Conservation (phyloP, 805 yeast genomes). For the Yarrowia alimentaria region DNA sequence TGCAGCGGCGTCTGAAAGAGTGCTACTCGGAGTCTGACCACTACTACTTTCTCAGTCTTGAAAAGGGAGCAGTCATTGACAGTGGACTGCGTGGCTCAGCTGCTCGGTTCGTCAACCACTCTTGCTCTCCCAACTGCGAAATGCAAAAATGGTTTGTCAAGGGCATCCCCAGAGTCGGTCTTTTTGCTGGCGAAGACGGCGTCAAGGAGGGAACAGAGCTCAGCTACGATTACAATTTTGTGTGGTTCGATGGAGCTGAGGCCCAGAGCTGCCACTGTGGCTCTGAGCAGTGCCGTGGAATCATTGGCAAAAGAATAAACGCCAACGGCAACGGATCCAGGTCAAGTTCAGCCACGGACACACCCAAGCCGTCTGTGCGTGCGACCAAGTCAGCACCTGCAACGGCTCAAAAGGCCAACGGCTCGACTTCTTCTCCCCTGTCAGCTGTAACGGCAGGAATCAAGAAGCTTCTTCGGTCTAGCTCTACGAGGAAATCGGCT, state of each 20-base stretch:
- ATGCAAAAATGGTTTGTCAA: slow-evolving; percentile 52
- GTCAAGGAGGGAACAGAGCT: slow-evolving; percentile 47
- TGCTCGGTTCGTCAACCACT: slow-evolving; percentile 53
- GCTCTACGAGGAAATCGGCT: too few relatives aligned
- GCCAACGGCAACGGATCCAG: background rate
- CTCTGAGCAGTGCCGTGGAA: slow-evolving; percentile 44
- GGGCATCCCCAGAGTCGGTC: slow-evolving; percentile 47
- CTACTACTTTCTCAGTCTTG: slow-evolving; percentile 47
- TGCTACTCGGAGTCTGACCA: slow-evolving; percentile 40
- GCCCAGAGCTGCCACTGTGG: slow-evolving; percentile 50
- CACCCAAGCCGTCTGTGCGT: too few relatives aligned
- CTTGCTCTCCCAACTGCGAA: slow-evolving; percentile 49
- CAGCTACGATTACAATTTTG: slow-evolving; percentile 51
- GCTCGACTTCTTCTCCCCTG: too few relatives aligned
- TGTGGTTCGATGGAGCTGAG: slow-evolving; percentile 46
- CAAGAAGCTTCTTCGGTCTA: too few relatives aligned
- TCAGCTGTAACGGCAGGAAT: too few relatives aligned
- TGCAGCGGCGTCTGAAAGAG: slow-evolving; percentile 42
- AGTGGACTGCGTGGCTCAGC: slow-evolving; percentile 48
- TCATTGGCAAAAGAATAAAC: slow-evolving; percentile 32
- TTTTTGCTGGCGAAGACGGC: slow-evolving; percentile 45
- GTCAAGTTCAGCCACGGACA: too few relatives aligned
- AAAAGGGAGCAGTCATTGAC: slow-evolving; percentile 47
- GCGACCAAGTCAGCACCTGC: too few relatives aligned
- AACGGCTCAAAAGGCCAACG: too few relatives aligned